A percentile compares a stretch with the other conserved stretches of the same genome.
Conservation (phyloP, 2,329 filamentous ascomycete genomes). For the Colletotrichum gloeosporioides region DNA sequence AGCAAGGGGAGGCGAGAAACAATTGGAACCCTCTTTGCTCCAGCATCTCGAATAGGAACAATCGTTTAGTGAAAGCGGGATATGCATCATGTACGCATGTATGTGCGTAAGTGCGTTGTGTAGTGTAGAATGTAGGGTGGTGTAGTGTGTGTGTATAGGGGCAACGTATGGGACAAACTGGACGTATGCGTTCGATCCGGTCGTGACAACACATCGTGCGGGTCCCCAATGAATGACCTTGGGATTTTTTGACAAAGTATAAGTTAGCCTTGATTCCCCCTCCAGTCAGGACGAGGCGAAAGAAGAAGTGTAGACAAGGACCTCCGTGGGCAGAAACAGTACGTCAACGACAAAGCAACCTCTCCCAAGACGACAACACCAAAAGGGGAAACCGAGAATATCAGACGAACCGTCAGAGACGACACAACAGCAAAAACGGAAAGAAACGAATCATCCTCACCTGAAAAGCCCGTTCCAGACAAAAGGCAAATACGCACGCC, state of each 20-base stretch:
- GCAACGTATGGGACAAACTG: constrained; percentile 9
- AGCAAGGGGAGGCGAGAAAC: background rate
- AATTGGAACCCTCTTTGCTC: background rate
- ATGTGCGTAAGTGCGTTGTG: constrained; percentile 5
- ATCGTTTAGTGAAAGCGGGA: background rate
- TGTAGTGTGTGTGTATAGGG: constrained; percentile 28
- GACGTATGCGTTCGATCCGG: background rate
- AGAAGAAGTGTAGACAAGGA: constrained; percentile 3
- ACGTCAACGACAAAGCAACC: background rate
- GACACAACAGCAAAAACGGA: background rate
- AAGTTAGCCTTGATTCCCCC: constrained; percentile 41
- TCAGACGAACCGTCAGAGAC: background rate
- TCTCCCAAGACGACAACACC: background rate
- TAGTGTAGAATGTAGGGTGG: constrained; percentile 3
- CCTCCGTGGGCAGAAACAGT: background rate
- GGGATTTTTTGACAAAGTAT: constrained; percentile 36
- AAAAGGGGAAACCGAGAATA: background rate
- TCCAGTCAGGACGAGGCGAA: background rate
- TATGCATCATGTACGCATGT: background rate
- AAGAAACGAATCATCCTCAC: background rate
- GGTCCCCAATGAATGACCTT: constrained; percentile 9
- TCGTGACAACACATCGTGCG: constrained; percentile 24
- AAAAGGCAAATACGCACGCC: background rate
- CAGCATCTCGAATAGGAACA: background rate
- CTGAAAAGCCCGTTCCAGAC: background rate